These are phyloP conservation scores for Tranzscheliella williamsii DNA, from an alignment of 1,284 basidiomycete genomes.

Conservation along the genomic window DNA sequence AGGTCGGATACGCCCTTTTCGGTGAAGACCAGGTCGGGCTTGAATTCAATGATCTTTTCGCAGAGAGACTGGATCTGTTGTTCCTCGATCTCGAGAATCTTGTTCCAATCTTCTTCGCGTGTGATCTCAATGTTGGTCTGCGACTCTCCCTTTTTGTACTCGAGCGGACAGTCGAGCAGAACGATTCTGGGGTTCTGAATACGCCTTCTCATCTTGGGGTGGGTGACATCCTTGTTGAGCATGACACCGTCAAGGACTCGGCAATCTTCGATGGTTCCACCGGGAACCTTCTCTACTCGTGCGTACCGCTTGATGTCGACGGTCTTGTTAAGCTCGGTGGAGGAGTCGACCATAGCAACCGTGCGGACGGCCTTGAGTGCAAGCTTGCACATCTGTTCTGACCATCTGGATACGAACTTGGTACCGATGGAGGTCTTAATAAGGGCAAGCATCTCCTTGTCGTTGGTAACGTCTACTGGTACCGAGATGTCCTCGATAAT, in stretches of 20 bases:
- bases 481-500: conserved; percentile 85
- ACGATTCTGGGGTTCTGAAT: conserved; percentile 89
- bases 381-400: conserved; percentile 93
- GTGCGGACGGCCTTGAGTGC: conserved; percentile 89
- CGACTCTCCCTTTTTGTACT: conserved; percentile 98
- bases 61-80: conserved; percentile 92
- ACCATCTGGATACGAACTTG: conserved; percentile 95
- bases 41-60: conserved; percentile 85
- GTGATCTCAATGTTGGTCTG: conserved; percentile 99
- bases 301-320: conserved; percentile 98
- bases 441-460: conserved; percentile 89
- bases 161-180: conserved; percentile 90
- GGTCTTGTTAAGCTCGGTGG: conserved; percentile 62
- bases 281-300: conserved; percentile 93
- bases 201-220: conserved; percentile 91
- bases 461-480: conserved; percentile 84
- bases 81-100: conserved; percentile 93
- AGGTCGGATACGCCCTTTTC: conserved; percentile 95
- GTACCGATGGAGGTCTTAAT: conserved; percentile 99
- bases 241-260: conserved; percentile 87
- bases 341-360: conserved; percentile 67
- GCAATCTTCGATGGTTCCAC: conserved; percentile 94
- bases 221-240: conserved; percentile 98
- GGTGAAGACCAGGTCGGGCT: conserved; percentile 92
- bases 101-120: conserved; percentile 89